Evolutionary conservation across 176 grass and related monocot species (phyloP), one percentile per base, ranked within the genome.

Genomic region (Carex cristatella): DNA sequence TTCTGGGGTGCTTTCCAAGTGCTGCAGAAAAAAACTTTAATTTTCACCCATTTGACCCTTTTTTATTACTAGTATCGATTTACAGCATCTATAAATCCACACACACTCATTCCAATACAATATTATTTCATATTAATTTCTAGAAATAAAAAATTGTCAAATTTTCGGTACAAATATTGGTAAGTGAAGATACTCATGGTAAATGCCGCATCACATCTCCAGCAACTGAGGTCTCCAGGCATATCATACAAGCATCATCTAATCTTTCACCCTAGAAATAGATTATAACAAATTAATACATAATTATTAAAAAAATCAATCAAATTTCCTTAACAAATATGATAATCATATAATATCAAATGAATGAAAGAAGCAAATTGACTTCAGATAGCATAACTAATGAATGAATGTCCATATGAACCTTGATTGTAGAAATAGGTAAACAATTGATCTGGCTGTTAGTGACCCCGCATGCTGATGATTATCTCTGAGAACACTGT

Each of bases 391-490:
- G 37, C 44, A 81, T 56, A 11, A 27, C 2, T 56, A 11, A 27
- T 1, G 23, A 63, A 63, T 63, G 59, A 44, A 73, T 77, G 35
- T 65, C 31, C 1, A 60, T 55, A 30, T 30, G 2, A 83, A 97
- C 95, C 95, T 94, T 86, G 63, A 91, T 73, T 59, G 83, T 48
- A 67, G 87, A 94, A 42, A 88, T 37, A 76, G 95, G 92, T 38
- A 97, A 85, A 69, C 60, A 93, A 81, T 93, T 87, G 83, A 97
- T 97, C 87, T 93, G 90, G 23, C 48, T 68, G 55, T 90, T 91
- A 76, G 89, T 85, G 78, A 86, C 92, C 65, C 90, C 11, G 67
- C 80, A 70, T 81, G 73, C 30, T 81, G 84, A 79, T 61, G 59
- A 65, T 87, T 90, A 60, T 80, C 23, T 23, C 23, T 23, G 23